phyloP scores from a whole-genome alignment of 208 protist species.

The Leishmania arabica region DNA sequence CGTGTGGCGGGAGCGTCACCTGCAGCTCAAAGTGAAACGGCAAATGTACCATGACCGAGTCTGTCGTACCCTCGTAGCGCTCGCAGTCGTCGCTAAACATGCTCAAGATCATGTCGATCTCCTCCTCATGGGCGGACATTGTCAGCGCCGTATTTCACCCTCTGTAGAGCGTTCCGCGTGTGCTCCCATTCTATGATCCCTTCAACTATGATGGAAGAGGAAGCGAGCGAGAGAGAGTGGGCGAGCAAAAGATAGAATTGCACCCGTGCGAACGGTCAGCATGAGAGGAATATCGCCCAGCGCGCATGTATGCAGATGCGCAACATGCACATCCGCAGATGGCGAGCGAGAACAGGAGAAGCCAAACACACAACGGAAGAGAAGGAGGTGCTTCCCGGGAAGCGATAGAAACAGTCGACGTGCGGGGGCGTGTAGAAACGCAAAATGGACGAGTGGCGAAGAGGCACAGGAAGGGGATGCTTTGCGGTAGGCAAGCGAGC shows the following conservation, averaged over 20 bases:
- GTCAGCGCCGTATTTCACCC: no score
- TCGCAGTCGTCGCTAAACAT: slow-evolving; percentile 73
- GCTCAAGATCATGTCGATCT: slow-evolving; percentile 72
- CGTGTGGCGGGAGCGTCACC: slow-evolving; percentile 53
- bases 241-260: not conserved
- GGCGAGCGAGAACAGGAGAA: not conserved
- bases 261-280: not conserved
- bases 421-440: not conserved
- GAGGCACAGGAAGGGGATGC: not conserved
- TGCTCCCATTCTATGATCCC: not conserved
- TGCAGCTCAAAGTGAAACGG: slow-evolving; percentile 74
- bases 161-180: not conserved
- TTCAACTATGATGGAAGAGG: not conserved
- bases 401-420: not conserved
- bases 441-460: not conserved
- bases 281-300: not conserved
- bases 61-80: slow-evolving; percentile 25
- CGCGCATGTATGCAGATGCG: not conserved
- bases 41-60: slow-evolving; percentile 52
- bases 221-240: not conserved
- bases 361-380: not conserved
- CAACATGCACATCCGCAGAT: not conserved
- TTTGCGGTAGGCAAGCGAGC: not conserved
- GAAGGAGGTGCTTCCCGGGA: not conserved
- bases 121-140: slow-evolving; percentile 41